These are phyloP conservation scores for Euphorbia corollata DNA, from an alignment of 441 rosid species.

Conservation along the genomic window DNA sequence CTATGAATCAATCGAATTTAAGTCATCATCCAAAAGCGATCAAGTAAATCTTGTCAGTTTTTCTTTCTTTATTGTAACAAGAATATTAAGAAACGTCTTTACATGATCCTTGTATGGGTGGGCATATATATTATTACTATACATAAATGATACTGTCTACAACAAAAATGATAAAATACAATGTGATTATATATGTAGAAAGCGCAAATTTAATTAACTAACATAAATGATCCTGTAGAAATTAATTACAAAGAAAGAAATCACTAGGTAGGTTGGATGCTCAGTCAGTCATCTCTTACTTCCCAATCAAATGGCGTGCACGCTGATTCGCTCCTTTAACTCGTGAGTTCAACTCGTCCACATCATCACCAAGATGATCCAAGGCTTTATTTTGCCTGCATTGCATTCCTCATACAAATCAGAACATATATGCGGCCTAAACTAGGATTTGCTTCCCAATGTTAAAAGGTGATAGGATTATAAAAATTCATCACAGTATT, in stretches of 20 bases:
- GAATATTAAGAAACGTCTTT: too few species aligned
- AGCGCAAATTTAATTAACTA: background rate
- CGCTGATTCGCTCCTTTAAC: slow-evolving; percentile 62
- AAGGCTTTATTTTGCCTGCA: slow-evolving; percentile 65
- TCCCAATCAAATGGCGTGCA: slow-evolving; percentile 51
- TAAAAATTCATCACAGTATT: too few species aligned
- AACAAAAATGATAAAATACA: background rate
- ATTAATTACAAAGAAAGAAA: background rate
- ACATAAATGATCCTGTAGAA: background rate
- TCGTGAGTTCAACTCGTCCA: slow-evolving; percentile 60
- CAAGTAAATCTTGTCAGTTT: too few species aligned
- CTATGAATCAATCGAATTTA: too few species aligned
- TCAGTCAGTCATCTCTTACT: slow-evolving; percentile 23
- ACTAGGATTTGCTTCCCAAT: too few species aligned
- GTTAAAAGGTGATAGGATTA: too few species aligned
- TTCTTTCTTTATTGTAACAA: too few species aligned
- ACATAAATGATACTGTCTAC: too few species aligned
- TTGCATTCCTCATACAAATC: background rate
- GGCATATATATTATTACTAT: background rate
- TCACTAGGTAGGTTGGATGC: background rate
- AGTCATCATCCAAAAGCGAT: too few species aligned
- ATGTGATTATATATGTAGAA: background rate
- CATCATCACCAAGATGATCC: slow-evolving; percentile 53
- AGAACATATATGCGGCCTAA: background rate
- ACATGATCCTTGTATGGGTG: background rate